phyloP scores from a whole-genome alignment of 2,329 filamentous ascomycete genomes.

The Aspergillus sp. region DNA sequence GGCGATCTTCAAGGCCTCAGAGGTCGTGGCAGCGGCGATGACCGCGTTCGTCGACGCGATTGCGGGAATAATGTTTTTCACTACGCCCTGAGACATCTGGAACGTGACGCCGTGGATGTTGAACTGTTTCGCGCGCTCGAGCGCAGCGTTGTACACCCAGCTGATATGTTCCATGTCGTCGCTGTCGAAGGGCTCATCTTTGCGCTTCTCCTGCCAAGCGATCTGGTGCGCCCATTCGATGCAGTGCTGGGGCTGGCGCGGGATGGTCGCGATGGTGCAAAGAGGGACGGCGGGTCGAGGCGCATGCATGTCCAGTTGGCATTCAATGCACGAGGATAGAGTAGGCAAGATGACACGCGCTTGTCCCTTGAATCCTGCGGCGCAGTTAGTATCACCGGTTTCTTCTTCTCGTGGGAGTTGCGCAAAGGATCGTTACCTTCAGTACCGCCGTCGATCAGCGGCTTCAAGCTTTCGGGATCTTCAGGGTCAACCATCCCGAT shows the following conservation, averaged over 20 bases:
- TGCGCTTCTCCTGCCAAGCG: conserved; percentile 86
- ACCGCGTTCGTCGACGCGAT: conserved; percentile 98
- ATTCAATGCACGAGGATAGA: conserved; percentile 95
- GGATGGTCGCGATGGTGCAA: conserved; percentile 94
- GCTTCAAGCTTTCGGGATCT: conserved; percentile 82
- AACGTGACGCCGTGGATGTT: conserved; percentile 92
- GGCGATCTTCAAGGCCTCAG: conserved; percentile 93
- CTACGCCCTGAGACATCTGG: conserved; percentile 90
- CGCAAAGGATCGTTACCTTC: conserved; percentile 59
- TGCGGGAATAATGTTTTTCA: conserved; percentile 99
- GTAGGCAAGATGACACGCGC: conserved; percentile 88
- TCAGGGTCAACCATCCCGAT: conserved; percentile 85
- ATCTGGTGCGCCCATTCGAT: conserved; percentile 99
- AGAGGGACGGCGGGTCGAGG: conserved; percentile 95
- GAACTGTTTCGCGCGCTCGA: conserved; percentile 79
- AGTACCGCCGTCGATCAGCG: conserved; percentile 92
- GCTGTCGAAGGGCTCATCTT: conserved; percentile 83
- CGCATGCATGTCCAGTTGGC: conserved; percentile 96
- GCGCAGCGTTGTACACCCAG: conserved; percentile 90
- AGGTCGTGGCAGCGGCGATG: conserved; percentile 92
- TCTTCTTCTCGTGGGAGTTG: neutral
- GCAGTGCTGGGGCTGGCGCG: conserved; percentile 94
- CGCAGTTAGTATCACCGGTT: conserved; percentile 14
- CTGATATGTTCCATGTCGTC: conserved; percentile 95
- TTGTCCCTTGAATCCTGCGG: conserved; percentile 87